Evolutionary conservation across 257 asterid species (phyloP), one percentile per base, ranked within the genome.

Genomic region (Eucommia ulmoides): DNA sequence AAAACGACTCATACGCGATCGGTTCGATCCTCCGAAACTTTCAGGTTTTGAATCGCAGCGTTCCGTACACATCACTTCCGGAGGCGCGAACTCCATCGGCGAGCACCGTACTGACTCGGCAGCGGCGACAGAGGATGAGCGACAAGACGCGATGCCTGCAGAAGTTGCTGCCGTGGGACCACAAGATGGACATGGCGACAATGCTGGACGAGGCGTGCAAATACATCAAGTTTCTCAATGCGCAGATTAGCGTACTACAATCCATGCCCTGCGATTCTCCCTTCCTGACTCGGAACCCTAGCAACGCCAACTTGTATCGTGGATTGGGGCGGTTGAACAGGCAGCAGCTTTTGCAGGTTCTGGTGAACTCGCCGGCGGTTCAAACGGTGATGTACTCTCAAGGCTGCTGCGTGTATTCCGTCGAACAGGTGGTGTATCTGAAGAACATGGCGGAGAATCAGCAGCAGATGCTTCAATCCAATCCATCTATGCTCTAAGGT

Each of bases 121-220:
- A 54, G 46, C 52, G 53, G 55, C 65, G 71, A 41, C 59, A 64
- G 60, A 75, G 23, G 64, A 41, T 75, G 18, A 65, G 86, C 69
- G 93, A 86, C 14, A 83, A 75, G 59, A 68, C 74, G 4, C 52
- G 74, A 26, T 18, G 67, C 11, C 24, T 86, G 16, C 76, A 77
- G 66, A 71, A 69, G 65, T 68, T 80, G 45, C 64, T 83, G 46
- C 94, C 96, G 9, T 59, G 72, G 74, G 82, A 69, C 18, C 56
- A 23, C 58, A 76, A 69, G 24, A 77, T 78, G 93, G 89, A 83
- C 68, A 78, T 55, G 62, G 83, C 81, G 59, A 78, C 80, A 7
- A 74, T 78, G 66, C 72, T 82, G 26, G 94, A 78, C 60, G 88
- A 83, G 78, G 73, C 89, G 51, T 72, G 68, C 75, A 82, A 75